Base-by-base conservation (phyloP, 164 flowering plant species). In the Saururus chinensis region DNA sequence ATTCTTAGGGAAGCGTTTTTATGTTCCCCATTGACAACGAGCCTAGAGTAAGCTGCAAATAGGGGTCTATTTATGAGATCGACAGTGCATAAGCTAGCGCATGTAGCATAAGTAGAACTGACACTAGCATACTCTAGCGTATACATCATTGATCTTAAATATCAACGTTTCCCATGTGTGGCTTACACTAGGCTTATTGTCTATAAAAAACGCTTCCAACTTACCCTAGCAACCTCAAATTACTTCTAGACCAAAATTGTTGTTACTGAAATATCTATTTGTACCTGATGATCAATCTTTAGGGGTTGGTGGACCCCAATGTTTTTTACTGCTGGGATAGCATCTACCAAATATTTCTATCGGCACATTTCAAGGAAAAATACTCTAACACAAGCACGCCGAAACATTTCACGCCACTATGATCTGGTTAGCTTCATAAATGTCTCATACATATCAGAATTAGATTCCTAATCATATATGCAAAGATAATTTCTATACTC, bases 301-400 rank as follows among this genome's bases (percentile, higher is more conserved):
- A 89, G 98, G 82, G 97, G 98, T 41, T 93, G 96, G 96, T 93
- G 98, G 97, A 90, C 92, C 40, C 96, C 96, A 21, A 11, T 82
- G 71, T 65, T 88, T 64, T 59, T 81, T 49, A 86, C 98, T 22
- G 90, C 98, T 55, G 80, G 81, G 62, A 60, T 90, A 53, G 82
- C 92, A 42, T 89, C 98, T 49, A 88, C 95, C 66, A 89, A 82
- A 59, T 86, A 80, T 69, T 86, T 86, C 67, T 73, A 76, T 45
- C 74, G 72, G 53, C 97, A 89, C 75, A 76, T 79, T 60, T 86
- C 84, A 16, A 78, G 95, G 72, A 74, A 82, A 79, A 93, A 93
- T 62, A 81, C 95, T 40, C 76, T 89, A 10, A 81, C 92, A 22
- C 96, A 89, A 75, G 92, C 98, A 68, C 92, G 90, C 45, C 74